Percentiles rank a stretch among this genome's conserved stretches.
Conservation (phyloP, 257 asterid species). For the Mitragyna speciosa region DNA sequence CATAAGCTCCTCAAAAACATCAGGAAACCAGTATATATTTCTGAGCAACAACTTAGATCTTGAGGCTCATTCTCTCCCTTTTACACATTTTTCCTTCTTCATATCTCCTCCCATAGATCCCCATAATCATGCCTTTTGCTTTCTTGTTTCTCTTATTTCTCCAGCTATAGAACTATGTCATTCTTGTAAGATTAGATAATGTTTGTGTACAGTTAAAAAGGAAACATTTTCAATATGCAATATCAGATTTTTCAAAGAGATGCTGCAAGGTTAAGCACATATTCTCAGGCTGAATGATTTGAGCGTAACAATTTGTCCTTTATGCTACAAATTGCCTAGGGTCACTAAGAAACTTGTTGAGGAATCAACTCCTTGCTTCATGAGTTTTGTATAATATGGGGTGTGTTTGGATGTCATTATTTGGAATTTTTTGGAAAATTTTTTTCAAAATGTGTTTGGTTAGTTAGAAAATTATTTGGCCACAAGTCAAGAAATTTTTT, state of each 20-base stretch:
- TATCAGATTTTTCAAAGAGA: neutral
- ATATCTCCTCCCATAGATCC: neutral
- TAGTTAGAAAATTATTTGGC: too few relatives aligned
- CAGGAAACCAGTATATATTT: slow-evolving; percentile 9
- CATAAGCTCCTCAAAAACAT: slow-evolving; percentile 22
- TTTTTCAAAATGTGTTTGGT: too few relatives aligned
- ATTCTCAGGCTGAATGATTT: neutral
- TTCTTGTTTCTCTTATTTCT: neutral
- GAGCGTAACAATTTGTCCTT: neutral
- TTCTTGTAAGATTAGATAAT: slow-evolving; percentile 16
- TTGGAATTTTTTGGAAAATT: too few relatives aligned
- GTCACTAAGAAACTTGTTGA: neutral
- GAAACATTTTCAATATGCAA: slow-evolving; percentile 3
- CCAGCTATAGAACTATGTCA: slow-evolving; percentile 1
- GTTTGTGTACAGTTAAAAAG: slow-evolving; percentile 6
- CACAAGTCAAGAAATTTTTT: too few relatives aligned
- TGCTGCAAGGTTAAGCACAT: neutral
- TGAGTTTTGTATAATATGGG: too few relatives aligned
- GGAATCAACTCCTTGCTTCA: too few relatives aligned
- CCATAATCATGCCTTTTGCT: neutral
- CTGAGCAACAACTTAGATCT: slow-evolving; percentile 34
- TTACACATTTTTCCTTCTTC: slow-evolving; percentile 18
- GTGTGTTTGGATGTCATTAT: too few relatives aligned
- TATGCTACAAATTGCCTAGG: neutral
- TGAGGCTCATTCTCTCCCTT: slow-evolving; percentile 30